Base-by-base conservation (phyloP, 164 flowering plant genomes). In the Tinospora cordifolia region DNA sequence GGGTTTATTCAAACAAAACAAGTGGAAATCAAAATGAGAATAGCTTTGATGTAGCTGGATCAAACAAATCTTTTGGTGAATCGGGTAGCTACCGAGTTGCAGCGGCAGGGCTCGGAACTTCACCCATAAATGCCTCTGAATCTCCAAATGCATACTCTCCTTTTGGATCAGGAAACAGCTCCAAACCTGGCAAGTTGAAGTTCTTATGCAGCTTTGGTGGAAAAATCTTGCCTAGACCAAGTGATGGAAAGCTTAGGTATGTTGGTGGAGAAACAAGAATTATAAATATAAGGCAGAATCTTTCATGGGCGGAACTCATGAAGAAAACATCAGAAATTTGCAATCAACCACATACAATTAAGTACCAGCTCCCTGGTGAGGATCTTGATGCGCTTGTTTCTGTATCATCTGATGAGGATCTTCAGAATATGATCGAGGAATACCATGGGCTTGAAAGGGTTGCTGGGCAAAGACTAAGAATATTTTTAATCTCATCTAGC, bases 141-240 rank as follows among this genome's bases (percentile, higher is more conserved):
- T 77, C 84, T 40, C 80, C 84, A 71, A 72, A 30, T 46, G 74
- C 72, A 7, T 75, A 70, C 44, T 75, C 74, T 30, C 68, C 78
- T 75, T 71, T 30, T 60, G 80, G 66, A 14, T 68, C 73, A 3
- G 84, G 74, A 64, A 69, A 86, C 60, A 72, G 63, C 73, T 71
- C 82, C 74, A 76, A 77, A 68, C 69, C 79, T 57, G 76, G 75
- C 9, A 91, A 89, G 74, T 76, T 90, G 77, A 91, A 90, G 76
- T 82, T 90, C 71, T 87, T 91, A 8, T 91, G 97, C 81, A 92
- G 98, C 79, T 92, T 83, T 83, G 98, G 93, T 11, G 98, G 98
- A 44, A 85, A 76, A 76, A 88, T 90, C 38, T 77, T 92, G 62
- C 98, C 92, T 12, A 77, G 98, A 74, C 93, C 98, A 47, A 78